Evolutionary conservation across 164 flowering plant genomes (phyloP).

Genomic region (Saururus chinensis): DNA sequence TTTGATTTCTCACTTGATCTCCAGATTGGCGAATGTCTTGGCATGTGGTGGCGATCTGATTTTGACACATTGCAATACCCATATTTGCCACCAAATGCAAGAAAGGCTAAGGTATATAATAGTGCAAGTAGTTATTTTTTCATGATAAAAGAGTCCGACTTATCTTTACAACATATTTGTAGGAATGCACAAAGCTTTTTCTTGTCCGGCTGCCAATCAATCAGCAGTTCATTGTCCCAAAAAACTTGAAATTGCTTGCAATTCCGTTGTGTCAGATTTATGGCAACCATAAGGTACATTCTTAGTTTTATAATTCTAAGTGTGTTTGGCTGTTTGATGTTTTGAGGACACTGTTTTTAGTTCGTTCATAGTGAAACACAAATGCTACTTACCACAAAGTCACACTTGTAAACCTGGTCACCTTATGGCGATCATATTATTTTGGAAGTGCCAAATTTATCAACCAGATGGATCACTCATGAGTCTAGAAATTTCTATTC

Average conservation of each 20-base stretch:
- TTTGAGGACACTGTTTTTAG: background rate
- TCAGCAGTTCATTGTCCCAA: constrained; percentile 47
- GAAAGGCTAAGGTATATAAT: constrained; percentile 41
- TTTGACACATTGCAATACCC: constrained; percentile 56
- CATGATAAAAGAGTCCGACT: background rate
- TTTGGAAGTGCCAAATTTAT: too few species aligned
- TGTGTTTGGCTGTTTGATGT: background rate
- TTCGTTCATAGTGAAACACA: background rate
- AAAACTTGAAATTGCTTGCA: constrained; percentile 55
- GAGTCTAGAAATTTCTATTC: too few species aligned
- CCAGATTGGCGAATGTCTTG: constrained; percentile 78
- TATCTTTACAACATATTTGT: background rate
- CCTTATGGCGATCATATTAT: too few species aligned
- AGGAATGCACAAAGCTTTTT: constrained; percentile 78
- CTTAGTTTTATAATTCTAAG: background rate
- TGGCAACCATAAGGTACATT: constrained; percentile 49
- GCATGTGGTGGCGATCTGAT: constrained; percentile 80
- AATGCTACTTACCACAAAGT: background rate
- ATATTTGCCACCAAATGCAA: constrained; percentile 41
- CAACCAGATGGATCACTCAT: too few species aligned
- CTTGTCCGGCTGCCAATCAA: constrained; percentile 52
- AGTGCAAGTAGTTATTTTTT: background rate
- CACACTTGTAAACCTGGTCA: background rate
- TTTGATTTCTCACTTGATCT: background rate
- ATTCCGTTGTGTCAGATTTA: constrained; percentile 60